These are phyloP conservation scores for Glaciozyma antarctica DNA, from an alignment of 768 basidiomycete genomes.

Conservation along the genomic window DNA sequence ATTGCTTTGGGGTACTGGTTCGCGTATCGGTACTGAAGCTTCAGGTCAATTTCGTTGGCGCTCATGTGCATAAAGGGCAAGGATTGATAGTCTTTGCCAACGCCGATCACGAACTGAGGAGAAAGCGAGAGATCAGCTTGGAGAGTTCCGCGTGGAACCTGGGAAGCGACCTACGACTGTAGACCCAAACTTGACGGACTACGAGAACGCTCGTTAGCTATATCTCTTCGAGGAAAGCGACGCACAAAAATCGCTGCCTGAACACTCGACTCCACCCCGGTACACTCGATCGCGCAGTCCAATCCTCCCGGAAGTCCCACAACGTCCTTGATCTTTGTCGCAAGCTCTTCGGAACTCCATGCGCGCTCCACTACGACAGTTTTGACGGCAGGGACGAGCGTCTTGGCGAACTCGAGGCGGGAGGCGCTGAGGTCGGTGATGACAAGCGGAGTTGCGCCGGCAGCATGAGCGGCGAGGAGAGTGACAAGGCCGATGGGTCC, in stretches of 20 bases:
- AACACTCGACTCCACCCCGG: constrained; percentile 42
- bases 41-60: constrained; percentile 39
- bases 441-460: constrained; percentile 43
- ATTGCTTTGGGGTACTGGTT: constrained; percentile 45
- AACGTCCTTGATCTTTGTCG: constrained; percentile 36
- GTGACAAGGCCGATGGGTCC: constrained; percentile 44
- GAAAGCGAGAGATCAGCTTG: neutral
- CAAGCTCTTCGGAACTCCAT: constrained; percentile 34
- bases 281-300: constrained; percentile 42
- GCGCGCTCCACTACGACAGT: constrained; percentile 38
- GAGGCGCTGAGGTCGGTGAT: constrained; percentile 42
- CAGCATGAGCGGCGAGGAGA: constrained; percentile 40
- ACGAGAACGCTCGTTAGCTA: neutral
- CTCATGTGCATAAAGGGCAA: constrained; percentile 13
- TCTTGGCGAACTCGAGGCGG: constrained; percentile 42
- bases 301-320: constrained; percentile 34
- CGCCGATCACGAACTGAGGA: constrained; percentile 40
- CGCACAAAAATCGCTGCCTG: constrained; percentile 40
- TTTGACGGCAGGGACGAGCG: constrained; percentile 39
- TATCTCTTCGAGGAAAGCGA: neutral
- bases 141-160: neutral
- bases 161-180: constrained; percentile 31
- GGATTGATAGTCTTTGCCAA: constrained; percentile 36
- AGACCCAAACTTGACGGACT: constrained; percentile 41
- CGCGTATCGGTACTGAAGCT: constrained; percentile 42